A percentile compares a stretch with the other conserved stretches of the same genome.
Conservation (phyloP, 306 rosid species). For the Inga oerstediana region DNA sequence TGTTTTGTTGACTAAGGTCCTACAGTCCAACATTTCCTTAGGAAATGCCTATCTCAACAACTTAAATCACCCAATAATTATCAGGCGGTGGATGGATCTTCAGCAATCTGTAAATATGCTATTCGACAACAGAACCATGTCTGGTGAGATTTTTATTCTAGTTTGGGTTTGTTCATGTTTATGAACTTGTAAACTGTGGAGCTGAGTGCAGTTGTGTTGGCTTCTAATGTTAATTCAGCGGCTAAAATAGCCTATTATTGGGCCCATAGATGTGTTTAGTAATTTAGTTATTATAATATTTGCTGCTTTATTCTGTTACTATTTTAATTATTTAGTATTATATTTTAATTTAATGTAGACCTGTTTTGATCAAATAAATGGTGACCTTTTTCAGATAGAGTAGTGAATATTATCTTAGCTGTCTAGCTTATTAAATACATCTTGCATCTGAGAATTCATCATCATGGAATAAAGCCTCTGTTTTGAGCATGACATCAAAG, state of each 20-base stretch:
- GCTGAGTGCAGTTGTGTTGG: conserved; percentile 12
- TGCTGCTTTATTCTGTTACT: neutral
- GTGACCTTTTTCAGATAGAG: neutral
- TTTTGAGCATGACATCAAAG: neutral
- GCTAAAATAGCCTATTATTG: neutral
- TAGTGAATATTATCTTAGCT: neutral
- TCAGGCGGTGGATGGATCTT: conserved; percentile 77
- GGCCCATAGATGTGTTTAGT: neutral
- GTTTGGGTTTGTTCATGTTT: conserved; percentile 13
- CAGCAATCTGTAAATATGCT: conserved; percentile 78
- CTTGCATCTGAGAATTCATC: neutral
- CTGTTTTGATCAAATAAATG: neutral
- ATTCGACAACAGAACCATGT: conserved; percentile 69
- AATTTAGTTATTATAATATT: neutral
- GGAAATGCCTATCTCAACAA: conserved; percentile 62
- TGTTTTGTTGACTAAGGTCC: conserved; percentile 67
- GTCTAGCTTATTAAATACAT: neutral
- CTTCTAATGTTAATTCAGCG: conserved; percentile 16
- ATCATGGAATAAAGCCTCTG: neutral
- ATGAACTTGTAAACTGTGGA: conserved; percentile 4
- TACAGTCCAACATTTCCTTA: conserved; percentile 63
- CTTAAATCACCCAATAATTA: conserved; percentile 40
- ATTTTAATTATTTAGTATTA: neutral
- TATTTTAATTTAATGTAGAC: neutral
- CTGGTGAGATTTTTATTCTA: conserved; percentile 49